These are phyloP conservation scores for Paramarasmius palmivorus DNA, from an alignment of 1,284 basidiomycete genomes.

Conservation along the genomic window DNA sequence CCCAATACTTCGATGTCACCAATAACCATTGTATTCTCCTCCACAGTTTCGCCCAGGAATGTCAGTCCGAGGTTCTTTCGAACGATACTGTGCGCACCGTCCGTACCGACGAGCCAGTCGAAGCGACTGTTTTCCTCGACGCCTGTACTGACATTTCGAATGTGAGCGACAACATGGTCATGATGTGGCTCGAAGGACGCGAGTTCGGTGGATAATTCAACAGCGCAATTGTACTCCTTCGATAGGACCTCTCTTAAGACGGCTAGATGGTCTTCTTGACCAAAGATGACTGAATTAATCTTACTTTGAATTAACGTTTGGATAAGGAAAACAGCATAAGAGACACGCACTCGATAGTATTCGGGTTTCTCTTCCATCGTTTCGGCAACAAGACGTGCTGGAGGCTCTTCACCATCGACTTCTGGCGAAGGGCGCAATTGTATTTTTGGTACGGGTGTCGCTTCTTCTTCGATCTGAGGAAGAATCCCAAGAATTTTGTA, in stretches of 20 bases:
- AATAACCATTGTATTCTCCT: constrained; percentile 18
- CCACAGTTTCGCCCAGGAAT: constrained; percentile 30
- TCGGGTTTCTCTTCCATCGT: not conserved
- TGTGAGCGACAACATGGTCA: constrained; percentile 11
- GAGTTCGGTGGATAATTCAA: constrained; percentile 8
- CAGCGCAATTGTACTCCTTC: constrained; percentile 1
- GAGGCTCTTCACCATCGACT: not conserved
- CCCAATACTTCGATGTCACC: constrained; percentile 24
- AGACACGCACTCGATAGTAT: not conserved
- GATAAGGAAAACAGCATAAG: not conserved
- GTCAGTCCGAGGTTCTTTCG: constrained; percentile 30
- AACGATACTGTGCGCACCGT: constrained; percentile 37
- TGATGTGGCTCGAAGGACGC: constrained; percentile 7
- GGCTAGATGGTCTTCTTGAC: constrained; percentile 6
- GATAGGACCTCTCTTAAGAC: constrained; percentile 1
- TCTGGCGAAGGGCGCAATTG: constrained; percentile 1
- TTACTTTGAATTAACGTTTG: not conserved
- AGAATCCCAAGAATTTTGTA: constrained; percentile 14
- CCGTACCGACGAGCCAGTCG: constrained; percentile 40
- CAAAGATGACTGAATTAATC: constrained; percentile 2
- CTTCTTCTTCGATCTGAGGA: constrained; percentile 5
- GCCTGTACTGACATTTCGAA: constrained; percentile 5
- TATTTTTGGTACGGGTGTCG: not conserved
- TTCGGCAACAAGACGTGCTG: not conserved
- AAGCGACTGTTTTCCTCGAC: constrained; percentile 26